phyloP scores from a whole-genome alignment of 2,329 filamentous ascomycete species.

The Paecilomyces niveus region DNA sequence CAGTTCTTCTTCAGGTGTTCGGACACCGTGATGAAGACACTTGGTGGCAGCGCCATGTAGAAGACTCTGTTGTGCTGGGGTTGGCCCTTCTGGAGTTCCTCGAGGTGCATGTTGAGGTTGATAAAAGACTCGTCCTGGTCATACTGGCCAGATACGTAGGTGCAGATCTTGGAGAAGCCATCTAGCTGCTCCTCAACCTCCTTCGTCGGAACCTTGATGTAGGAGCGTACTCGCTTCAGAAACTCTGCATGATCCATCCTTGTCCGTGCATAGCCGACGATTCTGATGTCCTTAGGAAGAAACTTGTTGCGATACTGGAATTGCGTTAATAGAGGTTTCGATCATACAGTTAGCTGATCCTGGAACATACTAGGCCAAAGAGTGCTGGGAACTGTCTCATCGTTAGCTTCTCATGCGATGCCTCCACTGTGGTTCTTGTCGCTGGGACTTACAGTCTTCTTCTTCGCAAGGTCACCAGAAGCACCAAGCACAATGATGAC shows the following conservation, averaged over 20 bases:
- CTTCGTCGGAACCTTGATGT: slow-evolving; percentile 98
- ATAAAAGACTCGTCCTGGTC: slow-evolving; percentile 94
- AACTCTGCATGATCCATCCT: slow-evolving; percentile 99
- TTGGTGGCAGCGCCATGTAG: slow-evolving; percentile 98
- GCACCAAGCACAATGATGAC: slow-evolving; percentile 93
- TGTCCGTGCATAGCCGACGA: slow-evolving; percentile 97
- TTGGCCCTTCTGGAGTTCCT: slow-evolving; percentile 73
- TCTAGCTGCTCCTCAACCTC: slow-evolving; percentile 93
- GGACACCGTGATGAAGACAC: slow-evolving; percentile 95
- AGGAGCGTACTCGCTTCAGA: slow-evolving; percentile 87
- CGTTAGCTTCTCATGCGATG: slow-evolving; percentile 13
- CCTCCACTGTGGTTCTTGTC: not conserved
- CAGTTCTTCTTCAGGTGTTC: slow-evolving; percentile 96
- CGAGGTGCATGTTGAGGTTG: slow-evolving; percentile 74
- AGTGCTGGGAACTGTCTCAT: slow-evolving; percentile 76
- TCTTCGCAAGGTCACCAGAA: slow-evolving; percentile 96
- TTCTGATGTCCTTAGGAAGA: slow-evolving; percentile 89
- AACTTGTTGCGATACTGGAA: slow-evolving; percentile 94
- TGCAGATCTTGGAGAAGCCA: slow-evolving; percentile 80
- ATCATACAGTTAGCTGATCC: not conserved
- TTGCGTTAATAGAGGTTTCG: slow-evolving; percentile 9
- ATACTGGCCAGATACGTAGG: slow-evolving; percentile 95
- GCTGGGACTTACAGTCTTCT: slow-evolving; percentile 76
- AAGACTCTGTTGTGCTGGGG: slow-evolving; percentile 87
- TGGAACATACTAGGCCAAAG: slow-evolving; percentile 79